A percentile compares a stretch with the other conserved stretches of the same genome.
phyloP scores from a whole-genome alignment of 306 rosid genomes.

The Rubus parviflorus region DNA sequence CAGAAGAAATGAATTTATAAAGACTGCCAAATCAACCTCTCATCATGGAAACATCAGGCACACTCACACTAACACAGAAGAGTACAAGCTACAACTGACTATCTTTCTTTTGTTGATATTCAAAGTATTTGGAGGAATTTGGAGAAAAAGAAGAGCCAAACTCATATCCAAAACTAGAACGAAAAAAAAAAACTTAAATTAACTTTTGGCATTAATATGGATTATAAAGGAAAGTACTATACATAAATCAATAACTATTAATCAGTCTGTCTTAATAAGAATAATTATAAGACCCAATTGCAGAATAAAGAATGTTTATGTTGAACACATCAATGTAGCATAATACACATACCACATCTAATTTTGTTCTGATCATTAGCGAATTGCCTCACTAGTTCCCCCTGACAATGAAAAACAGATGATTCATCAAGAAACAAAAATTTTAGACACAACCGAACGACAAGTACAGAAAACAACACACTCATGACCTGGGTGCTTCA shows the following conservation, averaged over 20 bases:
- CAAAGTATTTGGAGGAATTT: background rate
- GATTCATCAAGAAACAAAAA: constrained; percentile 20
- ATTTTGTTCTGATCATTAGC: constrained; percentile 95
- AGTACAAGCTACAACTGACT: background rate
- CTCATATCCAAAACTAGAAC: background rate
- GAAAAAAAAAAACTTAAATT: background rate
- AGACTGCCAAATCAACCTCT: too few species aligned
- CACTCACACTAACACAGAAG: background rate
- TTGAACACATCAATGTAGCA: background rate
- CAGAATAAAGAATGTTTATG: background rate
- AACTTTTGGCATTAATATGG: background rate
- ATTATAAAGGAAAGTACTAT: background rate
- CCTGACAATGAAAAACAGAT: constrained; percentile 49
- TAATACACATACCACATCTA: constrained; percentile 69
- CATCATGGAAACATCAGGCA: background rate
- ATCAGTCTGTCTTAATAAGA: background rate
- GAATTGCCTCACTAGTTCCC: constrained; percentile 81
- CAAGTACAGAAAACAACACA: background rate
- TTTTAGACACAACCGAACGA: background rate
- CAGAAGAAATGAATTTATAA: background rate
- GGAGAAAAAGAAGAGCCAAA: background rate
- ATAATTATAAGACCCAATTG: background rate
- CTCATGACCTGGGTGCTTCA: background rate
- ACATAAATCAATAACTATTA: background rate
- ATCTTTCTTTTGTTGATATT: background rate